Evolutionary conservation across 139 green algal genomes (phyloP).

Genomic region (Microglena sp.): DNA sequence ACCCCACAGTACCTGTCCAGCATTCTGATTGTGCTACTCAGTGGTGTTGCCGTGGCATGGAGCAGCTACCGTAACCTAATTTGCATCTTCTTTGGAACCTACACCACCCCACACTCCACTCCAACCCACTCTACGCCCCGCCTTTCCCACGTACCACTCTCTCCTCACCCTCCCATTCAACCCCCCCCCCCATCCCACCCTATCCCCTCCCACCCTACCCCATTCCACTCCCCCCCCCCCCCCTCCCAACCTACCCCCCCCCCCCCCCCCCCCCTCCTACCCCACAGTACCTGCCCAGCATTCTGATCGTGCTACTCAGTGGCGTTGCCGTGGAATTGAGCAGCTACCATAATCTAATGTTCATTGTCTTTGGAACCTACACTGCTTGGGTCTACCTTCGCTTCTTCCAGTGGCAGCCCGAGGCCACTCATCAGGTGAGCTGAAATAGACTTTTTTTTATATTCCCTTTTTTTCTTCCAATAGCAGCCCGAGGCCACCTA

Average conservation of each 20-base stretch:
- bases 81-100: conserved; percentile 72
- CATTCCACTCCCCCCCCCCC: too few relatives aligned
- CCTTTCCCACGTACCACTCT: too few relatives aligned
- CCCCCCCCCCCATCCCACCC: too few relatives aligned
- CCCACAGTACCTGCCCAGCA: conserved; percentile 20
- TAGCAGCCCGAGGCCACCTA: too few relatives aligned
- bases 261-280: too few relatives aligned
- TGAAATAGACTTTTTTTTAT: too few relatives aligned
- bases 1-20: conserved; percentile 22
- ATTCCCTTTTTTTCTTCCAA: too few relatives aligned
- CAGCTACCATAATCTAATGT: conserved; percentile 25
- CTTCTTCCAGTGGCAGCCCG: conserved; percentile 73
- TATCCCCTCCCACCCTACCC: too few relatives aligned
- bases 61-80: conserved; percentile 2
- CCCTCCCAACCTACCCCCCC: too few relatives aligned
- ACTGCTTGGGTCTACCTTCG: conserved; percentile 82
- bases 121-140: too few relatives aligned
- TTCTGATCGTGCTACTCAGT: conserved; percentile 12
- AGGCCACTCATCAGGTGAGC: conserved; percentile 31
- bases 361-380: conserved; percentile 70
- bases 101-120: too few relatives aligned
- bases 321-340: conserved; percentile 1
- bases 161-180: too few relatives aligned
- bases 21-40: conserved; percentile 11
- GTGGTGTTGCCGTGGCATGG: conserved; percentile 1